Conservation (phyloP, 257 asterid species). For the Solanum chilense region DNA sequence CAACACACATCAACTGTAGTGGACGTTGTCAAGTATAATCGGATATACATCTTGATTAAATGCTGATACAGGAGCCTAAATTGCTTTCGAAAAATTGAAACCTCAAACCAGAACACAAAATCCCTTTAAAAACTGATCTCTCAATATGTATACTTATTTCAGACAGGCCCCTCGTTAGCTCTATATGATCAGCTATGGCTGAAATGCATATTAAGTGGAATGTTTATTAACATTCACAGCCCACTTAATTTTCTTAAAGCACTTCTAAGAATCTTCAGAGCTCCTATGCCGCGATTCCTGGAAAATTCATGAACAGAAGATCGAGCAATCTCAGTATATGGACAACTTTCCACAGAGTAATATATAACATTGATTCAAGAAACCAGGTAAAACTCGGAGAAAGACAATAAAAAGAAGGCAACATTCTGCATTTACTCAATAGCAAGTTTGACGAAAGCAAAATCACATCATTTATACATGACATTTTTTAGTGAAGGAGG, state of each 20-base stretch:
- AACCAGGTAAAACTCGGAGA: neutral
- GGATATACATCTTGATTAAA: conserved; percentile 56
- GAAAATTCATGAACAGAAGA: neutral
- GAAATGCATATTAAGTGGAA: conserved; percentile 27
- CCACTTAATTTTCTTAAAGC: conserved; percentile 23
- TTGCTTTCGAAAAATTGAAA: conserved; percentile 7
- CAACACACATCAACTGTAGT: conserved; percentile 31
- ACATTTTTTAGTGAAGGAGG: neutral
- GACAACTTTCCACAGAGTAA: neutral
- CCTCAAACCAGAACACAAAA: neutral
- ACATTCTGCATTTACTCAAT: neutral
- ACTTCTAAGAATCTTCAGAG: conserved; percentile 41
- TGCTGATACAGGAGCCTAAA: conserved; percentile 35
- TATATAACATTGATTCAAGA: neutral
- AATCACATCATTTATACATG: neutral
- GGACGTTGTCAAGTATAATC: conserved; percentile 47
- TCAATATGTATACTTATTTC: conserved; percentile 10
- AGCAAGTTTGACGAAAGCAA: neutral
- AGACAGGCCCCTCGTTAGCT: conserved; percentile 38
- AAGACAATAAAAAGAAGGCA: neutral
- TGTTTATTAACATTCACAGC: conserved; percentile 26
- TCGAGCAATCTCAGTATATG: neutral
- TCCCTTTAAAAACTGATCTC: neutral
- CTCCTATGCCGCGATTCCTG: conserved; percentile 81
- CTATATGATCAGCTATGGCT: conserved; percentile 24